Conservation (phyloP, 805 yeast species). For the Blastobotrys parvus region DNA sequence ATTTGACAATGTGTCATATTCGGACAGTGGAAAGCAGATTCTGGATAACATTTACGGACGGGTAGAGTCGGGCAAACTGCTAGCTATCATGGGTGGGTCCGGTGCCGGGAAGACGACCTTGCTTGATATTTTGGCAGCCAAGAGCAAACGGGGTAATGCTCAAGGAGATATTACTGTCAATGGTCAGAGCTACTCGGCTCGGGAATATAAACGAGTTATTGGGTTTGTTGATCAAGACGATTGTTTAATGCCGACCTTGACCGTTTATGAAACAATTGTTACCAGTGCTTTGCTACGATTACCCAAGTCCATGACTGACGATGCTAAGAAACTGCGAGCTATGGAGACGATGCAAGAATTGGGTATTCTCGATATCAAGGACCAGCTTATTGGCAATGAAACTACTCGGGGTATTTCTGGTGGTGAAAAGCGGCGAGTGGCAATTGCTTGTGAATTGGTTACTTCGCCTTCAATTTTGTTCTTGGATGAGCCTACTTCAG, state of each 20-base stretch:
- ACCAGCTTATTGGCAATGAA: conserved; percentile 80
- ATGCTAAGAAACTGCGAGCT: conserved; percentile 70
- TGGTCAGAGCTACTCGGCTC: conserved; percentile 39
- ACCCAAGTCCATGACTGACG: conserved; percentile 69
- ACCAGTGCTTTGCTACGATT: conserved; percentile 84
- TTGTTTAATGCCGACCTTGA: conserved; percentile 78
- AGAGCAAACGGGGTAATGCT: conserved; percentile 66
- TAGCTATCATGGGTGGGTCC: conserved; percentile 97
- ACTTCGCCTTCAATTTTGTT: conserved; percentile 80
- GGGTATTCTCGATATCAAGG: conserved; percentile 74
- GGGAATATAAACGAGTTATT: conserved; percentile 54
- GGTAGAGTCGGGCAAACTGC: conserved; percentile 78
- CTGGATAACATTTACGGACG: conserved; percentile 62
- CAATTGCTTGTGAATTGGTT: conserved; percentile 88
- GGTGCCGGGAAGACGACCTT: conserved; percentile 98
- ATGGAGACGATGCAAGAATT: conserved; percentile 78
- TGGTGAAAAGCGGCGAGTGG: conserved; percentile 86
- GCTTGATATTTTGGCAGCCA: conserved; percentile 83
- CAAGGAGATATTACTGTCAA: conserved; percentile 67
- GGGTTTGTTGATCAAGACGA: conserved; percentile 98
- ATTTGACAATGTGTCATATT: conserved; percentile 65
- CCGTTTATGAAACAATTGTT: conserved; percentile 91
- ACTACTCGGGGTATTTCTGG: conserved; percentile 89
- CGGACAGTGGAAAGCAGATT: conserved; percentile 41
- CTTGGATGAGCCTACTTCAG: conserved; percentile 91